Evolutionary conservation across 352 stramenopile genomes (phyloP), one percentile per base, ranked within the genome.

Genomic region (Phytophthora podocarpi): DNA sequence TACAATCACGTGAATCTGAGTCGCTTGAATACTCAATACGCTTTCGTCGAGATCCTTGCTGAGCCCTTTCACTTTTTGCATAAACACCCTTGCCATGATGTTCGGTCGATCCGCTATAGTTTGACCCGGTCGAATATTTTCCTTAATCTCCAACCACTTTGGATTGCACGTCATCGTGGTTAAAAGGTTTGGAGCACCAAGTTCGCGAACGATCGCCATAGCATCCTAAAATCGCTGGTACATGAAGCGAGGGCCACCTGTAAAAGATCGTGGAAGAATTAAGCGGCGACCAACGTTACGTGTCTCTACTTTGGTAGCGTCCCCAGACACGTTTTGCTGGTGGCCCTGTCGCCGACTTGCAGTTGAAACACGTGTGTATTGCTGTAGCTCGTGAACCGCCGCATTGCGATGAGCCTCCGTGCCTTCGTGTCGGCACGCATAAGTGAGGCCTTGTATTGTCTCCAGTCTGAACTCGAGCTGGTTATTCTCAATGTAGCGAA

Each of bases 141-240:
- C 43, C 30, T 34, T 45, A 15, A 85, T 77, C 42, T 85, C 76
- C 13, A 41, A 20, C 64, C 68, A 89, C 11, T 61, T 67, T 5
- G 73, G 71, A 43, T 85, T 86, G 20, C 60, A 75, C 11, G 76
- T 84, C 18, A 82, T 69, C 0, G 79, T 83, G 11, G 82, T 73
- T 49, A 86, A 89, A 11, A 77, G 37, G 18, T 76, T 53, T 15
- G 70, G 76, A 16, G 63, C 69, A 4, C 72, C 74, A 21, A 55
- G 63, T 13, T 67, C 40, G 2, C 67, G 61, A 0, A 84, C 65
- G 15, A 87, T 77, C 15, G 70, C 57, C 48, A 81, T 76, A 3
- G 59, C 34, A 35, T 87, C 69, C 49, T 70, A 34, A 24, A 67
- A 42, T n/a, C 31, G 5, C 12, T 37, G 40, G 15, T 34, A 35